phyloP scores from a whole-genome alignment of 2,329 filamentous ascomycete species.

The Sclerotinia sclerotiorum region DNA sequence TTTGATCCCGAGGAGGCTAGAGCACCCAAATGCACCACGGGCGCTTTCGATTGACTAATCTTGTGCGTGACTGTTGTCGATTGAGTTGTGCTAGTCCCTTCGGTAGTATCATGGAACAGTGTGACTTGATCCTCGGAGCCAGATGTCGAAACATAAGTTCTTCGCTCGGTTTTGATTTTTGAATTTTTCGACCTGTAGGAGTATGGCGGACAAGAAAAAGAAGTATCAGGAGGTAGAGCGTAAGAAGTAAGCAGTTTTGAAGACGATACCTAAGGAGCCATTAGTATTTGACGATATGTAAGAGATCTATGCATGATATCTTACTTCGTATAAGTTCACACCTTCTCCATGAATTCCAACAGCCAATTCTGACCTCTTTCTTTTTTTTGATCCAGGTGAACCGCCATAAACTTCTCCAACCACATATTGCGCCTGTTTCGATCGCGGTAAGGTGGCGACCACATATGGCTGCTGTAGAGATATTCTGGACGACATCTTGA shows the following conservation, averaged over 20 bases:
- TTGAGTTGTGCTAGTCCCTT: constrained; percentile 52
- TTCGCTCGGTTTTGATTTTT: constrained; percentile 53
- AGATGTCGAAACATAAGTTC: constrained; percentile 60
- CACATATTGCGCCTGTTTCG: constrained; percentile 57
- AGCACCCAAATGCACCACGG: constrained; percentile 47
- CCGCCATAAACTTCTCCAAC: constrained; percentile 63
- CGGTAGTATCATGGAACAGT: constrained; percentile 58
- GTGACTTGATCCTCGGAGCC: constrained; percentile 52
- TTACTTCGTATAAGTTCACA: constrained; percentile 64
- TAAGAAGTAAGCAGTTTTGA: constrained; percentile 65
- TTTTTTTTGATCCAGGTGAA: constrained; percentile 57
- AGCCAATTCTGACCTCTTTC: constrained; percentile 62
- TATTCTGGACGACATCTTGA: constrained; percentile 48
- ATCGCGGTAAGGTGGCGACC: constrained; percentile 58
- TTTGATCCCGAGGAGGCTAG: constrained; percentile 28
- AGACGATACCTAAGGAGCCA: constrained; percentile 53
- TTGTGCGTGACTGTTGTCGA: constrained; percentile 50
- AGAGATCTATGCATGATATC: constrained; percentile 31
- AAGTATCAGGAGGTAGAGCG: constrained; percentile 63
- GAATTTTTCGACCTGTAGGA: constrained; percentile 52
- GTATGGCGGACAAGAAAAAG: constrained; percentile 61
- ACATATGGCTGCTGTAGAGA: constrained; percentile 65
- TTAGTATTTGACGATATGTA: constrained; percentile 17
- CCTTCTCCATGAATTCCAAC: constrained; percentile 66
- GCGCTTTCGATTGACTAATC: constrained; percentile 44